Evolutionary conservation across 176 grass and related monocot genomes (phyloP), one percentile per base, ranked within the genome.

Genomic region (Eleusine indica): DNA sequence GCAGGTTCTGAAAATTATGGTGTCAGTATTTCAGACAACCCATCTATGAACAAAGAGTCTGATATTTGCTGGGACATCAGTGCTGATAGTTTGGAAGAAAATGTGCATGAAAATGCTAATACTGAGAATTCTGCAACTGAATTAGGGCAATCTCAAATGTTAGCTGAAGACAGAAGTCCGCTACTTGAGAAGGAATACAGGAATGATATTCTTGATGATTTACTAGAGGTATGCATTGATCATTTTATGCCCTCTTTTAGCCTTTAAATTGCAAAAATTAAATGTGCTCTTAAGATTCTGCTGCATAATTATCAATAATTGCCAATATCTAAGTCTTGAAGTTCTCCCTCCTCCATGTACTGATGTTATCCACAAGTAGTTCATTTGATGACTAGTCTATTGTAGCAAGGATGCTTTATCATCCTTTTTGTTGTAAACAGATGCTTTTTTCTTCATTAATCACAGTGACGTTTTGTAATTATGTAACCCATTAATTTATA

Each of bases 161-260:
- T 79, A 83, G 5, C 79, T 75, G 88, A 87, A 68, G 86, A 94
- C 82, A 93, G 96, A 96, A 96, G 96, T 80, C 83, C 64, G 73
- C 87, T 99, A 51, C 81, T 99, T 83, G 92, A 94, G 66, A 94
- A 90, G 68, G 92, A 94, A 71, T 94, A 94, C 57, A 93, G 95
- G 74, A 97, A 93, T 86, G 89, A 90, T 74, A 84, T 98, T 91
- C 85, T 98, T 28, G 91, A 95, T 91, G 91, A 98, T 91, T 85
- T 97, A 81, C 91, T 99, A 42, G 96, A 99, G 93, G 96, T 96
- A 83, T 4, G 9, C 66, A 58, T 80, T 69, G 51, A 62, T 35
- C 22, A 53, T 76, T 77, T 78, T 37, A 46, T 77, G 22, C 13
- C 9, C 2, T 28, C 40, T 82, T 60, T 5, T 49, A 29, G 11